Evolutionary conservation across 192 early-diverging fungal species (phyloP), one percentile per base, ranked within the genome.

Genomic region (Backusella tarrabulga): DNA sequence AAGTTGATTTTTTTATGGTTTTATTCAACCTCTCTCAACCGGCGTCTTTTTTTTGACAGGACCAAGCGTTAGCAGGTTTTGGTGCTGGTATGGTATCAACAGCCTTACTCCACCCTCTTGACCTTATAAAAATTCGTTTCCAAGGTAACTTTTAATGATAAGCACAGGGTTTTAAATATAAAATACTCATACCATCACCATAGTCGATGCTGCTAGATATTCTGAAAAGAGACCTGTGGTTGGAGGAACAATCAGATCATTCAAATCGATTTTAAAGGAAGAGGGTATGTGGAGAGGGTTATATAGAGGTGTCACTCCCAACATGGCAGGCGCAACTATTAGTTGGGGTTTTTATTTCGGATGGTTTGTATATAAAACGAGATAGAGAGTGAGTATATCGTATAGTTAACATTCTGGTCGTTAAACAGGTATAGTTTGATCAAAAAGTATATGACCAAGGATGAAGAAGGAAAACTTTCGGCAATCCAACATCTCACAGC

Each of bases 301-400:
- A 3, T 99, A 99, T 82, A 89, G 95, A n/a, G 98, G 97, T 12
- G 77, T 99, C 4, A 74, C 90, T 0, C 92, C 98, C 42, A 99
- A 97, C 67, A 88, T 98, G 70, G 93, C 93, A 14, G 98, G 97
- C 0, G 90, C 96, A 34, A 94, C 93, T 12, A 83, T 92, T 14
- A 96, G 94, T 63, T 99, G 98, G 97, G 97, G 97, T 1, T 82
- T 99, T n/a, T 99, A 98, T 77, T 98, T 99, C 85, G 94, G 91
- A 38, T 96, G 93, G 92, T 97, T 95, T 85, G 87, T 67, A 14
- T 29, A 29, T 23, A 63, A 26, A 63, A 14, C 3, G 4, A 8
- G 21, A 32, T 32, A 63, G 26, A 21, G 0, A 54, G 8, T 23
- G n/a, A 60, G 23, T 4, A 34, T 60, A 29, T 54, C 71, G 5